These are phyloP conservation scores for Diaporthe australafricana DNA, from an alignment of 2,329 filamentous ascomycete genomes.

Conservation along the genomic window DNA sequence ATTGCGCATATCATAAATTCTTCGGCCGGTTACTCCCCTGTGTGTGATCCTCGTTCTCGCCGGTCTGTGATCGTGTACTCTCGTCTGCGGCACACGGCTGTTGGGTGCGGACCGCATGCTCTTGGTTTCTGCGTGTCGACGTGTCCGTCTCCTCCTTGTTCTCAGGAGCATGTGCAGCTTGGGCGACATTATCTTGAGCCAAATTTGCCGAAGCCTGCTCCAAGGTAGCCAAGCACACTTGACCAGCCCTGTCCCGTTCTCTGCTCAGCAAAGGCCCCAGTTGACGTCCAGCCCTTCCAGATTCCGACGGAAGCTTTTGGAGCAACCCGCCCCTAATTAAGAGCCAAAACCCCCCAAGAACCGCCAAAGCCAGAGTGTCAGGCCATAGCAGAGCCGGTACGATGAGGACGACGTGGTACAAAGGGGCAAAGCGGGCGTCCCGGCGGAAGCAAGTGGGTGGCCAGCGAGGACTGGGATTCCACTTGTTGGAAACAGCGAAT, in stretches of 20 bases:
- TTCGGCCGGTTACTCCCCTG: not conserved
- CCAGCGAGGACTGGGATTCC: not conserved
- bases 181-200: not conserved
- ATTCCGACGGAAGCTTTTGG: not conserved
- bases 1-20: not conserved
- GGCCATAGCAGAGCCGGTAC: not conserved
- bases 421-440: not conserved
- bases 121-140: not conserved
- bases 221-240: not conserved
- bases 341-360: not conserved
- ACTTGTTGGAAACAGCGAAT: not conserved
- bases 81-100: not conserved
- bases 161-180: not conserved
- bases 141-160: not conserved
- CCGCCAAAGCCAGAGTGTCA: not conserved
- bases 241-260: not conserved
- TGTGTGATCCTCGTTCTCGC: not conserved
- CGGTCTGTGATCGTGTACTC: too few species aligned
- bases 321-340: not conserved
- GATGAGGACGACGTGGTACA: not conserved
- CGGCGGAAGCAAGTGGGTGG: not conserved
- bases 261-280: not conserved
- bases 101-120: not conserved
- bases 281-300: not conserved
- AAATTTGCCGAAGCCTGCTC: accelerated